Evolutionary conservation across 2,329 filamentous ascomycete genomes (phyloP).

Genomic region (Pseudogymnoascus sp.): DNA sequence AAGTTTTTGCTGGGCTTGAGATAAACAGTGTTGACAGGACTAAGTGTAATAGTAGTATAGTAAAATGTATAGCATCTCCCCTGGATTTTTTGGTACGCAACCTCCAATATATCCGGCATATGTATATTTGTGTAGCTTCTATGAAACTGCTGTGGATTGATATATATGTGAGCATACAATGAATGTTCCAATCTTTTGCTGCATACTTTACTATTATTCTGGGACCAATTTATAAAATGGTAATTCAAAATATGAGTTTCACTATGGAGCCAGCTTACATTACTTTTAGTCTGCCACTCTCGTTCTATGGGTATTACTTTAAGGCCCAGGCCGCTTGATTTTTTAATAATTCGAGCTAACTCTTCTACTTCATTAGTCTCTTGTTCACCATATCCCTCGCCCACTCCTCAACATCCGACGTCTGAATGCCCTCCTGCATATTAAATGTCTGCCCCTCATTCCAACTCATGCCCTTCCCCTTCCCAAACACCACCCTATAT

Average conservation of each 20-base stretch:
- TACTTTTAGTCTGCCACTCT: background rate
- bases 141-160: background rate
- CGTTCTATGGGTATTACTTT: background rate
- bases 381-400: background rate
- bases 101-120: background rate
- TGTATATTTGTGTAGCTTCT: background rate
- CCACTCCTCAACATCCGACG: constrained; percentile 36
- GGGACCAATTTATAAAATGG: background rate
- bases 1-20: constrained; percentile 61
- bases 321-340: background rate
- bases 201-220: background rate
- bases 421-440: constrained; percentile 36
- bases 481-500: constrained; percentile 54
- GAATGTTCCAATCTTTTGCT: background rate
- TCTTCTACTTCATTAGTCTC: background rate
- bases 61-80: constrained; percentile 7
- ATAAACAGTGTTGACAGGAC: constrained; percentile 17
- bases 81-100: background rate
- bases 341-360: background rate
- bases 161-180: background rate
- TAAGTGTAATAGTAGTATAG: constrained; percentile 3
- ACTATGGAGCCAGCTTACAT: background rate
- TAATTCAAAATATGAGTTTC: background rate
- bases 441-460: constrained; percentile 46
- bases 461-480: constrained; percentile 53